Conservation (phyloP, 1,284 basidiomycete species). For the Naganishia sp. region DNA sequence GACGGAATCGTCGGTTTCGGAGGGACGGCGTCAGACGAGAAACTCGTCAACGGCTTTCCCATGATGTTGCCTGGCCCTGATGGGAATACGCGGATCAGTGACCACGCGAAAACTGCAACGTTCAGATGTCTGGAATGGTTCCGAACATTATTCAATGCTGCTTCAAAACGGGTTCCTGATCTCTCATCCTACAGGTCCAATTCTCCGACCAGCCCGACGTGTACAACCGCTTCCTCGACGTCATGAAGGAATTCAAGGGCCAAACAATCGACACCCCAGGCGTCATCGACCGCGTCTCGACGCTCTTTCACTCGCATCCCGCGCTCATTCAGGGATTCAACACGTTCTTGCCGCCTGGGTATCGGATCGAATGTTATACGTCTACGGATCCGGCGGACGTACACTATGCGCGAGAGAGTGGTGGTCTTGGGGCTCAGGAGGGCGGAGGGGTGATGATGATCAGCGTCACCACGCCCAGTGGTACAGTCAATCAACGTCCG, state of each 20-base stretch:
- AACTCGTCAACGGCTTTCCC: too few relatives aligned
- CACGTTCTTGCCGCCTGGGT: slow-evolving; percentile 94
- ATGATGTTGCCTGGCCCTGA: too few relatives aligned
- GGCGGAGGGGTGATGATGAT: slow-evolving; percentile 74
- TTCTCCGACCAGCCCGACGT: slow-evolving; percentile 91
- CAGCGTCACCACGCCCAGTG: slow-evolving; percentile 90
- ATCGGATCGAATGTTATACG: slow-evolving; percentile 87
- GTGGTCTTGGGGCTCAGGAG: slow-evolving; percentile 37
- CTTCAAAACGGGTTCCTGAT: too few relatives aligned
- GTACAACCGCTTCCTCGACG: slow-evolving; percentile 95
- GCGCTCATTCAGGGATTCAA: slow-evolving; percentile 97
- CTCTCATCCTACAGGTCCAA: slow-evolving; percentile 58
- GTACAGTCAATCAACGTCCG: slow-evolving; percentile 67
- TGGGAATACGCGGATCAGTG: too few relatives aligned
- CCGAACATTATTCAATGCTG: too few relatives aligned
- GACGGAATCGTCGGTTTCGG: too few relatives aligned
- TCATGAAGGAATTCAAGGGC: slow-evolving; percentile 99
- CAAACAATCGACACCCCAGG: slow-evolving; percentile 96
- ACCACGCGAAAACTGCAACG: too few relatives aligned
- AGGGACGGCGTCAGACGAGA: too few relatives aligned
- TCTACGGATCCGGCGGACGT: slow-evolving; percentile 58
- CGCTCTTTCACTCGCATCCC: slow-evolving; percentile 91
- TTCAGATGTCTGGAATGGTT: too few relatives aligned
- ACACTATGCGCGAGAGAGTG: slow-evolving; percentile 4
- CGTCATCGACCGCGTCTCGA: slow-evolving; percentile 95